Conservation (phyloP, 306 rosid genomes). For the Crataegus laevigata region DNA sequence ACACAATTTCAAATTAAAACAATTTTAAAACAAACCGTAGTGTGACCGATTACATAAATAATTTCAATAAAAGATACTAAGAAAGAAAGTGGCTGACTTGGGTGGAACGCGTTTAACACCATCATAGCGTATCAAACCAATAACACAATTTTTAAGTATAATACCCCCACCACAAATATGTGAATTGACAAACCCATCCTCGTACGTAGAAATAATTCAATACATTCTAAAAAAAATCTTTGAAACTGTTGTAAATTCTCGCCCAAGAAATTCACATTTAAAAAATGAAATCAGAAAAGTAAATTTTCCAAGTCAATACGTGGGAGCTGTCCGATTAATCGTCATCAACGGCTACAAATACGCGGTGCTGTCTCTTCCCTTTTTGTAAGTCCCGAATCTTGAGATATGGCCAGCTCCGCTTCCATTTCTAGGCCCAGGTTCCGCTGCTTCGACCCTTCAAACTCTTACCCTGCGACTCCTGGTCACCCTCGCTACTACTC, state of each 20-base stretch:
- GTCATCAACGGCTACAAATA: constrained; percentile 1
- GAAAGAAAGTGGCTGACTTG: no score
- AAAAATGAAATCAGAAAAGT: no score
- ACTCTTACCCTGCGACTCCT: constrained; percentile 1
- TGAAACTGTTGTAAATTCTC: neutral
- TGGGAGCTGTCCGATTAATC: neutral
- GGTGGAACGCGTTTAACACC: no score
- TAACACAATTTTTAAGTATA: no score
- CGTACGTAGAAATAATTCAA: no score
- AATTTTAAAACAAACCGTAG: no score
- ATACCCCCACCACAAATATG: no score
- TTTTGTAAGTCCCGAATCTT: neutral
- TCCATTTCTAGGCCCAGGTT: constrained; percentile 13
- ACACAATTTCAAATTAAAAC: no score
- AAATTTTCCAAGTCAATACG: neutral
- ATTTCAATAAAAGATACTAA: no score
- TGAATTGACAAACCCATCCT: no score
- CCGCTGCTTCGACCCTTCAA: constrained; percentile 29
- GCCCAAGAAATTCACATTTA: neutral
- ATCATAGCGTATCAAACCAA: rapidly evolving
- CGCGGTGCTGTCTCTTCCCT: neutral
- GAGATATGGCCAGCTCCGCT: constrained; percentile 12
- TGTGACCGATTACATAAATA: no score
- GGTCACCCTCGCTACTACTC: constrained; percentile 8
- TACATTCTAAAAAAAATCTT: no score